Evolutionary conservation across 73 alveolate genomes (phyloP), one percentile per base, ranked within the genome.

Genomic region (Durusdinium trenchii): DNA sequence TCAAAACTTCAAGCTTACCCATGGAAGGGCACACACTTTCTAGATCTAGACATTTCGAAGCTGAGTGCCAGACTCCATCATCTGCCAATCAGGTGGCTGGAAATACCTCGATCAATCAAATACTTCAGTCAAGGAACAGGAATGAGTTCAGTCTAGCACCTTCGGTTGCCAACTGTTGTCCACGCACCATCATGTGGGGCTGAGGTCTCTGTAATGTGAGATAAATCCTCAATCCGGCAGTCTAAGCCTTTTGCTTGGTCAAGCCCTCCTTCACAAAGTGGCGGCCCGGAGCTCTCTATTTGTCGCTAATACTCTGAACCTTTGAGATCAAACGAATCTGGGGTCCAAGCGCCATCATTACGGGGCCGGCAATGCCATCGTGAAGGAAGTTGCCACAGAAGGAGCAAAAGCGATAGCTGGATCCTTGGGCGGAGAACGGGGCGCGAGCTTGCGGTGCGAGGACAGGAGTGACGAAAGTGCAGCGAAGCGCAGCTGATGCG

Each of bases 321-420:
- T n/a, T n/a, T n/a, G n/a, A n/a, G n/a, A n/a, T n/a, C n/a, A n/a
- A n/a, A 36, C 86, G 57, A 0, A 40, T 20, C 36, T 51, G 54
- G 60, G 60, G 40, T 54, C 69, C 47, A 43, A 69, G 51, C 52
- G 97, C 97, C 97, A 90, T 90, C 97, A 90, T 90, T 45, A 90
- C 97, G 6, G 97, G 97, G 35, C 97, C 97, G 3, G 62, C 96
- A 40, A 90, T 14, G 35, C 97, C 97, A 51, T 90, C 97, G 42
- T 75, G 35, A 38, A 90, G 87, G 75, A 38, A 69, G 76, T 90
- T 90, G 57, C 97, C 97, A 16, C 97, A 90, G 76, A 64, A 90
- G 87, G 97, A 90, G 87, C 97, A 90, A 87, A 90, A 90, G 32
- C 97, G 97, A 6, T 90, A 90, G 86, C 45, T 90, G 89, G 86